Percentiles rank a stretch among this genome's conserved stretches.
These are phyloP conservation scores for Leccinellum albellum DNA, from an alignment of 768 basidiomycete genomes.

Conservation along the genomic window DNA sequence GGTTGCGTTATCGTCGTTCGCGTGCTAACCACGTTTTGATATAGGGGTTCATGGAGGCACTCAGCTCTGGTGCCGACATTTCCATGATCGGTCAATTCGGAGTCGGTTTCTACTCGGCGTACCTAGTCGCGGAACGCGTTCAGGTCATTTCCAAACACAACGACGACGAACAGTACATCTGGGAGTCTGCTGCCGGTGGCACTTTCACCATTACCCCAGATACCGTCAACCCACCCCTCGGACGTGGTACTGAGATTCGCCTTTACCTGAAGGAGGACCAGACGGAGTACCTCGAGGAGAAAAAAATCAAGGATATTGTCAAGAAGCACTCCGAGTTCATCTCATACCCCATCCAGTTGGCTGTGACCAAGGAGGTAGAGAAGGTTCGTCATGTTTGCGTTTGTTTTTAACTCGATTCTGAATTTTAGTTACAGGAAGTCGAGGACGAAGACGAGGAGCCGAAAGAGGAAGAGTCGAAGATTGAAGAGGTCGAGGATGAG, in stretches of 20 bases:
- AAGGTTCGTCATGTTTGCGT: constrained; percentile 57
- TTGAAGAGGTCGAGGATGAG: constrained; percentile 81
- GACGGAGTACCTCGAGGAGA: constrained; percentile 98
- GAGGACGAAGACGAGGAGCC: constrained; percentile 76
- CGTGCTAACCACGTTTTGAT: constrained; percentile 9
- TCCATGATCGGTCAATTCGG: constrained; percentile 99
- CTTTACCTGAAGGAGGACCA: constrained; percentile 98
- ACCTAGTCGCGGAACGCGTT: constrained; percentile 97
- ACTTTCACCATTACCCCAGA: constrained; percentile 99
- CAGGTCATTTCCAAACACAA: constrained; percentile 99
- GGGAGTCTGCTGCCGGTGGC: constrained; percentile 99
- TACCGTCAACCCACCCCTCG: constrained; percentile 83
- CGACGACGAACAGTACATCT: constrained; percentile 99
- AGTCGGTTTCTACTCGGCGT: constrained; percentile 99
- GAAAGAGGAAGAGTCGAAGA: constrained; percentile 72
- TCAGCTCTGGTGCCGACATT: constrained; percentile 83
- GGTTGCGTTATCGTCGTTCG: background rate
- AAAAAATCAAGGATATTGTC: constrained; percentile 98
- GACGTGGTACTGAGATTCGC: constrained; percentile 90
- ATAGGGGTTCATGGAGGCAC: constrained; percentile 99
- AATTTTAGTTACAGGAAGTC: constrained; percentile 57
- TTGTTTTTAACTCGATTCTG: background rate
- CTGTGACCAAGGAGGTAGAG: constrained; percentile 98
- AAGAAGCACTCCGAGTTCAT: constrained; percentile 99
- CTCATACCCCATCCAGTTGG: constrained; percentile 98